phyloP scores from a whole-genome alignment of 495 filamentous ascomycete genomes.

The Annulohypoxylon nitens region DNA sequence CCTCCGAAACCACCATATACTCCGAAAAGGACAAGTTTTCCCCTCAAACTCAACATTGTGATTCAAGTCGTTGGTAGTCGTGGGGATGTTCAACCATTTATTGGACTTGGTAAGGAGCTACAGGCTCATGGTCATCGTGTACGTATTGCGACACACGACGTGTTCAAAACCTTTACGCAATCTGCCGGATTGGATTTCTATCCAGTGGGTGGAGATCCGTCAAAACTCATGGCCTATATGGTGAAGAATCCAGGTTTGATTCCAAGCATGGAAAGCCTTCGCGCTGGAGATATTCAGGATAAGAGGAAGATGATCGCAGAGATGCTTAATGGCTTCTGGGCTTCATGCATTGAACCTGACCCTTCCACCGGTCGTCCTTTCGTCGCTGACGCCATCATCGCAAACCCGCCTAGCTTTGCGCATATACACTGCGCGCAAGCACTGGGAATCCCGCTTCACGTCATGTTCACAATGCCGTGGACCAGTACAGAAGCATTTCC shows the following conservation, averaged over 20 bases:
- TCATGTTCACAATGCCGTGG: slow-evolving; percentile 10
- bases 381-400: background rate
- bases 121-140: background rate
- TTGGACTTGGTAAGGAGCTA: background rate
- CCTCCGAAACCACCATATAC: no score
- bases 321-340: background rate
- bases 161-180: background rate
- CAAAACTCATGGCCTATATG: slow-evolving; percentile 9
- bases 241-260: slow-evolving; percentile 6
- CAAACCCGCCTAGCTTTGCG: slow-evolving; percentile 4
- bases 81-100: background rate
- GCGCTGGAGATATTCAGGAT: background rate
- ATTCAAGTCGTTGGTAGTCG: slow-evolving; percentile 3
- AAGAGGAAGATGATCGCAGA: slow-evolving; percentile 6
- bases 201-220: background rate
- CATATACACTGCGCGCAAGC: slow-evolving; percentile 5
- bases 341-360: background rate
- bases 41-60: background rate
- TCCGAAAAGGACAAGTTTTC: background rate
- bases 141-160: background rate
- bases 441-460: background rate
- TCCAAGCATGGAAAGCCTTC: background rate
- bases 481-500: slow-evolving; percentile 2
- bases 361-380: background rate
- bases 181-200: background rate